phyloP scores from a whole-genome alignment of 495 filamentous ascomycete genomes.

The Bathelium albidoporum region DNA sequence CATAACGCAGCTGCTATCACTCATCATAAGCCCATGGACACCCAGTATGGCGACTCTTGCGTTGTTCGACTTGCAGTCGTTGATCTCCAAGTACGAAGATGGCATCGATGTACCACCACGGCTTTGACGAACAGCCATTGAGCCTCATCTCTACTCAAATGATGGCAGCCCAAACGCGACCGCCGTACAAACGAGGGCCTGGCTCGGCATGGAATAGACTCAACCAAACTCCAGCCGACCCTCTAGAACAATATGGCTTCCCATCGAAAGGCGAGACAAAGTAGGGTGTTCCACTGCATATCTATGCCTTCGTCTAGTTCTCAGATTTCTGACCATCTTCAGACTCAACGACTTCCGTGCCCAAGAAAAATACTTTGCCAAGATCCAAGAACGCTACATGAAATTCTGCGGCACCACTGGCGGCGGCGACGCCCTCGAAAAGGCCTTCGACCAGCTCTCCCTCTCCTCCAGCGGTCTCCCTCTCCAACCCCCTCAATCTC shows the following conservation, averaged over 20 bases:
- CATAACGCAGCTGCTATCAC: not conserved
- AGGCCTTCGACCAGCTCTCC: conserved; percentile 59
- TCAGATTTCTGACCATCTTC: not conserved
- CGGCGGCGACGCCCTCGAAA: conserved; percentile 57
- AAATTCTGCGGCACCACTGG: conserved; percentile 64
- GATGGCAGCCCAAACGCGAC: conserved; percentile 22
- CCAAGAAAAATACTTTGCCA: conserved; percentile 76
- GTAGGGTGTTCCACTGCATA: conserved; percentile 7
- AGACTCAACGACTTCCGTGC: conserved; percentile 66
- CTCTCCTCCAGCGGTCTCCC: conserved; percentile 39
- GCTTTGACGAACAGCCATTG: not conserved
- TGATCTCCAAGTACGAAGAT: not conserved
- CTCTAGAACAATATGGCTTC: conserved; percentile 66
- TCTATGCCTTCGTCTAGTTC: not conserved
- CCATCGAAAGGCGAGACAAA: conserved; percentile 76
- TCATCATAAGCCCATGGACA: not conserved
- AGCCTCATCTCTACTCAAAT: conserved; percentile 13
- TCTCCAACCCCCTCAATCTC: not conserved
- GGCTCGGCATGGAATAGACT: conserved; percentile 57
- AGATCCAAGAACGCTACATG: conserved; percentile 78
- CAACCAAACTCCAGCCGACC: conserved; percentile 58
- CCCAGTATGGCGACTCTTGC: not conserved
- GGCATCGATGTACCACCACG: not conserved
- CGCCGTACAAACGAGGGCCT: conserved; percentile 35
- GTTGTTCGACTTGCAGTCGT: not conserved